phyloP scores from a whole-genome alignment of 768 basidiomycete species.

The Hemileccinum rubropunctum region DNA sequence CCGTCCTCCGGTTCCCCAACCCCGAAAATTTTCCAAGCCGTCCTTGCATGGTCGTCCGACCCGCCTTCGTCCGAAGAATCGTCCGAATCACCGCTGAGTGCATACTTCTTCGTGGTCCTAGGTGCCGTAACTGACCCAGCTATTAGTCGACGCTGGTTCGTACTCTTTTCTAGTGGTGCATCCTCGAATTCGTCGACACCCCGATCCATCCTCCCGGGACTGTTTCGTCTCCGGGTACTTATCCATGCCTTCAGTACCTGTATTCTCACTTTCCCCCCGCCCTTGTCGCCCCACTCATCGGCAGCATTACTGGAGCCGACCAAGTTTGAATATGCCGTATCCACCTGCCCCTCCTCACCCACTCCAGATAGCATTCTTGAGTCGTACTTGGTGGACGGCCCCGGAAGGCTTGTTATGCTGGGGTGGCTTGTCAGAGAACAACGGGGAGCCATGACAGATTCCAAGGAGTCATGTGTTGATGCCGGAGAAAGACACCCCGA shows the following conservation, averaged over 20 bases:
- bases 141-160: not conserved
- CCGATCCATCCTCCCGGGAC: conserved; percentile 35
- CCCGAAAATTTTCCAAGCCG: conserved; percentile 57
- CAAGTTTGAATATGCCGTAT: conserved; percentile 63
- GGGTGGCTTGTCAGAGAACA: conserved; percentile 18
- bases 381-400: conserved; percentile 14
- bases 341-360: conserved; percentile 33
- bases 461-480: conserved; percentile 5
- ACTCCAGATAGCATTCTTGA: not conserved
- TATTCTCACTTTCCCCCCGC: conserved; percentile 43
- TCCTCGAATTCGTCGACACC: conserved; percentile 11
- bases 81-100: conserved; percentile 42
- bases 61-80: conserved; percentile 40
- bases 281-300: conserved; percentile 53
- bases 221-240: conserved; percentile 30
- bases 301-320: conserved; percentile 54
- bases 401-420: conserved; percentile 17
- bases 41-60: conserved; percentile 49
- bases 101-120: not conserved
- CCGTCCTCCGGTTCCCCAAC: conserved; percentile 25
- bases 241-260: conserved; percentile 45
- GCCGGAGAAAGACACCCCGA: conserved; percentile 43
- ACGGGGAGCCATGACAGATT: conserved; percentile 22
- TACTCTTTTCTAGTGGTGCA: not conserved
- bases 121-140: not conserved